Evolutionary conservation across 73 alveolate genomes (phyloP).

Genomic region (Paramecium bursaria): DNA sequence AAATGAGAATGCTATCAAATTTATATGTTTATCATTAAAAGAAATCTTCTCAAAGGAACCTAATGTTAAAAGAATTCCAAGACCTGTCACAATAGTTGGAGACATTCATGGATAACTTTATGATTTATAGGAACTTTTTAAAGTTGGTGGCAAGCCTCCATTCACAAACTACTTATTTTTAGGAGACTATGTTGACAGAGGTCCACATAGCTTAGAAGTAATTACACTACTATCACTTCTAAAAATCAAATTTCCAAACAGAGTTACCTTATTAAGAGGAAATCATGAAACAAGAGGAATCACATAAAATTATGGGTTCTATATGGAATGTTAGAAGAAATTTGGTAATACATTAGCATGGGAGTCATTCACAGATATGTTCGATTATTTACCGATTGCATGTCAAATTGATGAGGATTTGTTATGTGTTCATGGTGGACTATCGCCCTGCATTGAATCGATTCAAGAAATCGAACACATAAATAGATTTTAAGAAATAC

Average conservation of each 20-base stretch:
- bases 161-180: constrained; percentile 86
- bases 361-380: constrained; percentile 95
- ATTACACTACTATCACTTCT: constrained; percentile 80
- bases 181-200: constrained; percentile 96
- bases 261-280: constrained; percentile 90
- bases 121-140: constrained; percentile 90
- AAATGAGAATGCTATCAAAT: constrained; percentile 78
- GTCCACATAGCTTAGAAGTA: constrained; percentile 84
- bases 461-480: constrained; percentile 94
- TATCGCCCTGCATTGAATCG: constrained; percentile 93
- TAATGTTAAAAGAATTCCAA: constrained; percentile 77
- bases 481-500: constrained; percentile 96
- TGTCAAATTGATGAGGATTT: constrained; percentile 93
- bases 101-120: constrained; percentile 95
- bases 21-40: constrained; percentile 77
- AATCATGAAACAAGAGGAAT: constrained; percentile 91
- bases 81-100: constrained; percentile 95
- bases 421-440: constrained; percentile 99
- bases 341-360: constrained; percentile 94
- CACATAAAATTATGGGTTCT: constrained; percentile 98
- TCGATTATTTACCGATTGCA: constrained; percentile 97
- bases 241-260: constrained; percentile 90
- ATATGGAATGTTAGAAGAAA: constrained; percentile 98
- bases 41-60: constrained; percentile 81
- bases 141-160: constrained; percentile 95